Evolutionary conservation across 208 protist species (phyloP), one percentile per base, ranked within the genome.

Genomic region (Trypanosoma lewisi): DNA sequence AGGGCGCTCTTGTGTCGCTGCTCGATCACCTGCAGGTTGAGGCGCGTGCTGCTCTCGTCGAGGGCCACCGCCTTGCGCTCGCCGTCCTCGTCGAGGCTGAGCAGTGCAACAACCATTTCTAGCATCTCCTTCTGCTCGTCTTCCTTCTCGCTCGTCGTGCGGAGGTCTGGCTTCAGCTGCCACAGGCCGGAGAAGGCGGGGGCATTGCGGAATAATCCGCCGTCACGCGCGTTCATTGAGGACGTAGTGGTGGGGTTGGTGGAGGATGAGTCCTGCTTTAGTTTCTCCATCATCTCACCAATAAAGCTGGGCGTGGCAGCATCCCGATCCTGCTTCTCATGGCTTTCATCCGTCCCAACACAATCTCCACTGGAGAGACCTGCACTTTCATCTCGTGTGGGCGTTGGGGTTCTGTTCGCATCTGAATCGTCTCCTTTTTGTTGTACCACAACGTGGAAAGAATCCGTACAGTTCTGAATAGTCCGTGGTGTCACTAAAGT

Each of bases 381-480:
- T 12, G 36, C 12, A 12, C 36, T 39, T 39, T 39, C 36, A 12
- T 39, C 36, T 39, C 12, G 36, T 16, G 8, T 6, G 6, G 36
- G 12, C 36, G 36, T 12, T 39, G 36, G 36, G 12, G 8, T 16
- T 39, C 6, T 16, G 36, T 39, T 6, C 36, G 36, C 8, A 39
- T 39, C 12, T 16, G 8, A 39, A 16, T 12, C 36, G 6, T 39
- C 36, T n/a, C n/a, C n/a, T 12, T 39, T 39, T 39, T 16, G 19
- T 25, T 57, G 39, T 4, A 71, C 66, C 19, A 71, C 27, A 1
- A 64, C 66, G 2, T 44, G 36, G 31, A 71, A 71, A 14, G 5
- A 0, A 25, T 60, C 57, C 2, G n/a, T 49, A 30, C 48, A 37
- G 28, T 57, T 62, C 12, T 52, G 28, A 23, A 57, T 47, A 12